Base-by-base conservation (phyloP, 495 filamentous ascomycete genomes). In the Aspergillus conjunctus region DNA sequence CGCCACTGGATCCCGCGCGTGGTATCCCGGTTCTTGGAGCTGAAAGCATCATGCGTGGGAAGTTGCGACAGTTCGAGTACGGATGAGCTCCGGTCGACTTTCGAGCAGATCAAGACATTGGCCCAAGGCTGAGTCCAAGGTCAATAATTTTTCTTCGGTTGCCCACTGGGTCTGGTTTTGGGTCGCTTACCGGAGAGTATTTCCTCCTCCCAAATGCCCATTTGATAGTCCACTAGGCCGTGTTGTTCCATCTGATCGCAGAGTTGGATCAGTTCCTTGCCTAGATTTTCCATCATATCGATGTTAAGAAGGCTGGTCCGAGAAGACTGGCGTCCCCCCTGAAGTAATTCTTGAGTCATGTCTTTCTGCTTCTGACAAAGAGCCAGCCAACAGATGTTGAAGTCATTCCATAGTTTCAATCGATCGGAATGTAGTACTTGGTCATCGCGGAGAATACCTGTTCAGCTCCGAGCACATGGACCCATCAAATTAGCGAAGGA, bases 191-290 rank as follows among this genome's bases (percentile, higher is more conserved):
- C 81, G 54, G 82, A 83, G 49, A 96, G 81, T 64, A 98, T 97
- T 64, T 90, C 88, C 71, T 97, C 93, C 73, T 98, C 94, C 85
- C 91, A 93, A 48, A 98, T 90, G 4, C 94, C 94, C 77, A 96
- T 94, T 67, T 98, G 88, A 71, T 97, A 98, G 75, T 98, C 94
- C 7, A 98, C 93, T 26, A 98, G 77, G 15, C 94, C 94, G 65
- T 95, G 86, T 56, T 87, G 85, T 69, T 97, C 94, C 56, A 98
- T 81, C 39, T 82, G 82, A 71, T 98, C 93, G 69, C 93, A 94
- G 18, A 94, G 77, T 52, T 85, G 82, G 51, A 96, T 83, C 39
- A 98, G 70, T 60, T 95, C 87, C 52, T 87, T 85, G 50, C 90
- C 92, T 84, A 98, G 87, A 59, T 83, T 85, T 59, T 91, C 85